Percentiles rank a stretch among this genome's conserved stretches.
Conservation (phyloP, 345 rosid genomes). For the Erysimum cheiranthoides region DNA sequence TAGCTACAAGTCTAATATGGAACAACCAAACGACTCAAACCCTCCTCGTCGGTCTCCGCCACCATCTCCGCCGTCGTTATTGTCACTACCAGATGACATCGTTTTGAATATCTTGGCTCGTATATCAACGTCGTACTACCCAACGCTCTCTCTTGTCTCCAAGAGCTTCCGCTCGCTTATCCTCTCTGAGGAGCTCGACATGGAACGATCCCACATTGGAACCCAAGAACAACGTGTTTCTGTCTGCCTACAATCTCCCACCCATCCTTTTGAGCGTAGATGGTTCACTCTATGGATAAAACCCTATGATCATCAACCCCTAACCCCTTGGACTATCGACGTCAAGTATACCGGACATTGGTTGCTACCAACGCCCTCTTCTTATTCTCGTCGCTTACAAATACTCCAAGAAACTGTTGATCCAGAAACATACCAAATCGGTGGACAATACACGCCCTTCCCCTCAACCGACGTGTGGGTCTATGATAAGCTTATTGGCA, state of each 20-base stretch:
- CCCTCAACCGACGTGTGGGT: not conserved
- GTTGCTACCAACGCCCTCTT: conserved; percentile 16
- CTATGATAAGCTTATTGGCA: not conserved
- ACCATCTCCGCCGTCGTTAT: not conserved
- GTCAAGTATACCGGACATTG: conserved; percentile 4
- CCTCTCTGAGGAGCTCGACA: not conserved
- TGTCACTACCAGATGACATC: not conserved
- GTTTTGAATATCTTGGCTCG: conserved; percentile 7
- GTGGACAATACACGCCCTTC: not conserved
- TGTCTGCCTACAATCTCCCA: not conserved
- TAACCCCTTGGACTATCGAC: not conserved
- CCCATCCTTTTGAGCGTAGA: not conserved
- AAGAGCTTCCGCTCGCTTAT: conserved; percentile 5
- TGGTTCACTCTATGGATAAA: conserved; percentile 27
- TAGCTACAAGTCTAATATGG: not conserved
- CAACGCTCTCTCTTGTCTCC: not conserved
- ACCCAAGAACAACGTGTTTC: not conserved
- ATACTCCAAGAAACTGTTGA: not conserved
- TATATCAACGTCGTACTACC: not conserved
- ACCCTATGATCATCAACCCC: not conserved
- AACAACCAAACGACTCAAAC: not conserved
- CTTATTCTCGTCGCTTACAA: not conserved
- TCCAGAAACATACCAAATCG: not conserved
- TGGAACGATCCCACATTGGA: not conserved
- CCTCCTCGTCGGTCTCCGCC: not conserved